Evolutionary conservation across 129 eudicot species (phyloP).

Genomic region (Artemisia argyi): DNA sequence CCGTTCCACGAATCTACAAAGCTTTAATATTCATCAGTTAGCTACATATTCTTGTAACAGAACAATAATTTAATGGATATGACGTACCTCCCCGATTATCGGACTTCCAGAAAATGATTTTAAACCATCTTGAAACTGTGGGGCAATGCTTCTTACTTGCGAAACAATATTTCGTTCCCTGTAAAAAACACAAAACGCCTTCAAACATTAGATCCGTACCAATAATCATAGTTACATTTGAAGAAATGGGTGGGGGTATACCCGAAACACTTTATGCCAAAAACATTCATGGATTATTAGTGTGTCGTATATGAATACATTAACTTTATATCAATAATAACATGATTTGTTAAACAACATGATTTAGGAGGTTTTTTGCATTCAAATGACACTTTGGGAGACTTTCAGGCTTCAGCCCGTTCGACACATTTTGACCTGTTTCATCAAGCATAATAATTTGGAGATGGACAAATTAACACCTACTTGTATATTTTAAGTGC

Average conservation of each 20-base stretch:
- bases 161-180: conserved; percentile 64
- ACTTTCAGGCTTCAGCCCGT: too few species aligned
- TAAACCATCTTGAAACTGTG: conserved; percentile 60
- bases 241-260: too few species aligned
- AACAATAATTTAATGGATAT: not conserved
- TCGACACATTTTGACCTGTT: too few species aligned
- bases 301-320: too few species aligned
- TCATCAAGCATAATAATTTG: too few species aligned
- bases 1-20: conserved; percentile 64
- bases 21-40: not conserved
- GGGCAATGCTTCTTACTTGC: conserved; percentile 47
- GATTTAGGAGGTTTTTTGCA: too few species aligned
- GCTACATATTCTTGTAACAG: not conserved
- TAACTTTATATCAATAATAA: too few species aligned
- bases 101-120: conserved; percentile 54
- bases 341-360: too few species aligned
- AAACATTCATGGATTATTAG: too few species aligned
- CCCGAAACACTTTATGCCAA: too few species aligned
- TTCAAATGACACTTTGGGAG: too few species aligned
- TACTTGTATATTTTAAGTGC: conserved; percentile 82
- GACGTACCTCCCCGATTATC: conserved; percentile 59
- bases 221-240: not conserved
- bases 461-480: not conserved
- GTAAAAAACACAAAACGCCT: conserved; percentile 18
- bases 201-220: not conserved